Evolutionary conservation across 2,329 filamentous ascomycete genomes (phyloP).

Genomic region (Sordariomycetes sp.): DNA sequence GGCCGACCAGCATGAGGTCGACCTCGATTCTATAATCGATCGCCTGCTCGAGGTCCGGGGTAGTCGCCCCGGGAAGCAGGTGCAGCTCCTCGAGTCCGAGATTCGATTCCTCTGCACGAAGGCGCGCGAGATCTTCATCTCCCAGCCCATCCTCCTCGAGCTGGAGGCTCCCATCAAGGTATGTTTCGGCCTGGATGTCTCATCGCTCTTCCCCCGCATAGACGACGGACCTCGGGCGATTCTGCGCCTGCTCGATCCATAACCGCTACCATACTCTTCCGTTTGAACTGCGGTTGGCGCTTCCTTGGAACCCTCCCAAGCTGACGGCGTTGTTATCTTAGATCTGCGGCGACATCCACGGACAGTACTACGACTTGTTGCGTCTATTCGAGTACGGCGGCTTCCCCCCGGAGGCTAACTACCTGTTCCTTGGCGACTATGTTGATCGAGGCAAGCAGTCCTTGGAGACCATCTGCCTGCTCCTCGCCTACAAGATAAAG

Average conservation of each 20-base stretch:
- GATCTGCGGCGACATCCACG: conserved; percentile 99
- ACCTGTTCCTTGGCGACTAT: conserved; percentile 98
- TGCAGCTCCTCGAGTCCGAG: conserved; percentile 91
- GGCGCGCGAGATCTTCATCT: conserved; percentile 98
- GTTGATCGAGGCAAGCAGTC: conserved; percentile 99
- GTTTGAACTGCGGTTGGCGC: too few species aligned
- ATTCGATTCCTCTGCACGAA: conserved; percentile 98
- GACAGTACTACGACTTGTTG: conserved; percentile 96
- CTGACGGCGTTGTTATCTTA: conserved; percentile 24
- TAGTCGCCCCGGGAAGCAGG: conserved; percentile 96
- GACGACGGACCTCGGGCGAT: background rate
- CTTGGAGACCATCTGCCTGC: conserved; percentile 92
- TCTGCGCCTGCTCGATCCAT: background rate
- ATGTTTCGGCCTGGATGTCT: conserved; percentile 21
- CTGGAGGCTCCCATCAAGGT: conserved; percentile 99
- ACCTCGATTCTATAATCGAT: conserved; percentile 99
- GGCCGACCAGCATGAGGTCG: conserved; percentile 74
- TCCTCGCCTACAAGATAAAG: conserved; percentile 99
- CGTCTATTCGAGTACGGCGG: conserved; percentile 97
- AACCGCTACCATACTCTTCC: background rate
- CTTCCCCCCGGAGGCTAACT: conserved; percentile 97
- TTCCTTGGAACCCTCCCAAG: background rate
- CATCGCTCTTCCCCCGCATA: background rate
- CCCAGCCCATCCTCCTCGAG: conserved; percentile 94
- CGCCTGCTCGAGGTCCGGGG: conserved; percentile 94